Evolutionary conservation across 2,329 filamentous ascomycete species (phyloP).

Genomic region (Fusarium sp.): DNA sequence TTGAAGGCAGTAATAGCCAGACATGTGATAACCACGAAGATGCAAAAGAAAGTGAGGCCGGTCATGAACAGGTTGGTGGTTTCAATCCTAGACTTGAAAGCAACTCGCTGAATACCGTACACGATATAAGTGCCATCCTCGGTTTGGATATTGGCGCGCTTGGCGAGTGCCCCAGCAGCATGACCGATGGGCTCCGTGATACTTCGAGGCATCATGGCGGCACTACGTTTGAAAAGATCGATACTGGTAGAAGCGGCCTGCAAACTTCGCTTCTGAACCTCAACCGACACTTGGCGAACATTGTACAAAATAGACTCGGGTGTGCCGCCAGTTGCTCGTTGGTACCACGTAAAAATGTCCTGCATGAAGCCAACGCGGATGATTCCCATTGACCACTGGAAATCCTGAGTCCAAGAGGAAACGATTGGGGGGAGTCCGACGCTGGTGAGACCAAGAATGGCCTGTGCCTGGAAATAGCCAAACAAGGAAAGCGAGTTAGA

Average conservation of each 20-base stretch:
- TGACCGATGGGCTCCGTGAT: slow-evolving; percentile 49
- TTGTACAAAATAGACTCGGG: slow-evolving; percentile 82
- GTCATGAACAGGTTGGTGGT: slow-evolving; percentile 94
- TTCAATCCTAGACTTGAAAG: slow-evolving; percentile 86
- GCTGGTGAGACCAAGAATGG: slow-evolving; percentile 86
- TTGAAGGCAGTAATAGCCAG: slow-evolving; percentile 83
- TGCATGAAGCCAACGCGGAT: slow-evolving; percentile 90
- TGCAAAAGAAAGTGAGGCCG: slow-evolving; percentile 85
- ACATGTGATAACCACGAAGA: slow-evolving; percentile 81
- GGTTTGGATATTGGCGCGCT: slow-evolving; percentile 64
- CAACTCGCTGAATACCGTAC: slow-evolving; percentile 87
- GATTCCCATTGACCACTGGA: slow-evolving; percentile 98
- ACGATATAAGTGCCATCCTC: slow-evolving; percentile 69
- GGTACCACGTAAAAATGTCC: slow-evolving; percentile 92
- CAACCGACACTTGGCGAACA: slow-evolving; percentile 79
- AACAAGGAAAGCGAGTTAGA: slow-evolving; percentile 95
- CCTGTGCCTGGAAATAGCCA: slow-evolving; percentile 93
- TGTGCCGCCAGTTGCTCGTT: slow-evolving; percentile 88
- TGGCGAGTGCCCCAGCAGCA: slow-evolving; percentile 57
- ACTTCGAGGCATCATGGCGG: slow-evolving; percentile 60
- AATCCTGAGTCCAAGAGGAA: slow-evolving; percentile 94
- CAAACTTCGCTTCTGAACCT: slow-evolving; percentile 74
- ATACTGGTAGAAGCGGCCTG: slow-evolving; percentile 51
- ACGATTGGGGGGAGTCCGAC: slow-evolving; percentile 88
- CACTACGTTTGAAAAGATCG: slow-evolving; percentile 64